A percentile compares a stretch with the other conserved stretches of the same genome.
Conservation (phyloP, 345 rosid species). For the Moricandia arvensis region DNA sequence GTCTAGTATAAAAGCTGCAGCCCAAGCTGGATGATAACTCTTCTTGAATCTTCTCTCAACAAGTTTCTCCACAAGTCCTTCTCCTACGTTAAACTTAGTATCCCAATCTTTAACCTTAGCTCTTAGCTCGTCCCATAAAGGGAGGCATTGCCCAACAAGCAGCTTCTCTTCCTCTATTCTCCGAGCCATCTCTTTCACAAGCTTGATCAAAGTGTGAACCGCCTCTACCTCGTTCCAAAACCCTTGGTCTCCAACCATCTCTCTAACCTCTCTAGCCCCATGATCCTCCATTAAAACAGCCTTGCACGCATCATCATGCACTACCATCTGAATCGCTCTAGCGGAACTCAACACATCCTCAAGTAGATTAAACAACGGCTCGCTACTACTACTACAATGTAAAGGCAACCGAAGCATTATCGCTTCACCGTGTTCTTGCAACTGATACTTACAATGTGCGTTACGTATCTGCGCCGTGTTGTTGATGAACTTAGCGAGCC, state of each 20-base stretch:
- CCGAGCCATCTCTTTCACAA: slow-evolving; percentile 76
- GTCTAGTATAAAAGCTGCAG: slow-evolving; percentile 90
- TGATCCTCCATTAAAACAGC: slow-evolving; percentile 71
- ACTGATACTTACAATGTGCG: slow-evolving; percentile 69
- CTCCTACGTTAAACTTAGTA: slow-evolving; percentile 65
- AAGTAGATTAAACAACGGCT: slow-evolving; percentile 55
- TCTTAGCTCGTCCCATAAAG: slow-evolving; percentile 85
- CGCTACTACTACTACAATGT: slow-evolving; percentile 40
- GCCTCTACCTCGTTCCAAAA: slow-evolving; percentile 95
- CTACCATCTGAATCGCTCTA: slow-evolving; percentile 66
- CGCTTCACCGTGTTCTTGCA: slow-evolving; percentile 69
- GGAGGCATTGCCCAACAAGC: slow-evolving; percentile 90
- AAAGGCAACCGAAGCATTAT: slow-evolving; percentile 66
- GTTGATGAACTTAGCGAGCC: slow-evolving; percentile 34
- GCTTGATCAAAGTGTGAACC: slow-evolving; percentile 66
- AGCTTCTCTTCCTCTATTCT: slow-evolving; percentile 89
- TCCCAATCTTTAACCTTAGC: slow-evolving; percentile 86
- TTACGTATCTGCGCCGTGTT: slow-evolving; percentile 44
- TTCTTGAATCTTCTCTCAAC: slow-evolving; percentile 83
- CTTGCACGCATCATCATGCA: slow-evolving; percentile 76
- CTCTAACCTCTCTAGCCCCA: slow-evolving; percentile 68
- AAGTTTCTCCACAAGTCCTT: slow-evolving; percentile 73
- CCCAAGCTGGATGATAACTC: slow-evolving; percentile 98
- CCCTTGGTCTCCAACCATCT: slow-evolving; percentile 75
- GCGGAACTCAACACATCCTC: slow-evolving; percentile 78